phyloP scores from a whole-genome alignment of 768 basidiomycete genomes.

The Candolleomyces aberdarensis region DNA sequence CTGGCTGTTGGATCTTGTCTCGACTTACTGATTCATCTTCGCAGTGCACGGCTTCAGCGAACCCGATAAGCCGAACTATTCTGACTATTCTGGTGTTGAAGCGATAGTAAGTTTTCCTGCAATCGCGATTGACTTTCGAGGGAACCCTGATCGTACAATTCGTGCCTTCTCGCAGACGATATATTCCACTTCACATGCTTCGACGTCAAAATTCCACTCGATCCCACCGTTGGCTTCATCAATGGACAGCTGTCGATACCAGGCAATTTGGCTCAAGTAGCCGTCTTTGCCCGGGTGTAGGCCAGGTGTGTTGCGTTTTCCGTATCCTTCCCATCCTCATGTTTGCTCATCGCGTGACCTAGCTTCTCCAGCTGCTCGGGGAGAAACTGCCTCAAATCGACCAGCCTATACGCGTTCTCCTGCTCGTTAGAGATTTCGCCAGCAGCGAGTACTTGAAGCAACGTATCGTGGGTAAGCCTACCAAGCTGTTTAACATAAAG shows the following conservation, averaged over 20 bases:
- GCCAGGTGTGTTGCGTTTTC: constrained; percentile 47
- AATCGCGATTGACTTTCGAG: too few relatives aligned
- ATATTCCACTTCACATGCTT: constrained; percentile 91
- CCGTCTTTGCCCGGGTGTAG: constrained; percentile 86
- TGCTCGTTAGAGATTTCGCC: constrained; percentile 89
- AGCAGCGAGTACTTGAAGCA: constrained; percentile 83
- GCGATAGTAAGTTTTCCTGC: constrained; percentile 62
- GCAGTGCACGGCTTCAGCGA: constrained; percentile 83
- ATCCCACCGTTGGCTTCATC: constrained; percentile 73
- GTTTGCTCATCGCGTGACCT: background rate
- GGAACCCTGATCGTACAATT: too few relatives aligned
- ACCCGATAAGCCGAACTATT: constrained; percentile 66
- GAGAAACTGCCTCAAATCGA: constrained; percentile 66
- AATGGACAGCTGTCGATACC: constrained; percentile 85
- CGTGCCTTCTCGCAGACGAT: constrained; percentile 44
- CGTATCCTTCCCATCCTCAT: background rate
- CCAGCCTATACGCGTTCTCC: constrained; percentile 75
- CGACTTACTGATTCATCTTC: background rate
- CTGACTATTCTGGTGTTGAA: constrained; percentile 57
- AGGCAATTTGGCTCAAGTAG: constrained; percentile 73
- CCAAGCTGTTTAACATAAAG: constrained; percentile 12
- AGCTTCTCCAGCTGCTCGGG: constrained; percentile 80
- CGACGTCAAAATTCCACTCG: constrained; percentile 81
- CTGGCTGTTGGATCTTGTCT: background rate
- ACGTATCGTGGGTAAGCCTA: constrained; percentile 58